Evolutionary conservation across 768 basidiomycete genomes (phyloP).

Genomic region (Strobilomyces confusus): DNA sequence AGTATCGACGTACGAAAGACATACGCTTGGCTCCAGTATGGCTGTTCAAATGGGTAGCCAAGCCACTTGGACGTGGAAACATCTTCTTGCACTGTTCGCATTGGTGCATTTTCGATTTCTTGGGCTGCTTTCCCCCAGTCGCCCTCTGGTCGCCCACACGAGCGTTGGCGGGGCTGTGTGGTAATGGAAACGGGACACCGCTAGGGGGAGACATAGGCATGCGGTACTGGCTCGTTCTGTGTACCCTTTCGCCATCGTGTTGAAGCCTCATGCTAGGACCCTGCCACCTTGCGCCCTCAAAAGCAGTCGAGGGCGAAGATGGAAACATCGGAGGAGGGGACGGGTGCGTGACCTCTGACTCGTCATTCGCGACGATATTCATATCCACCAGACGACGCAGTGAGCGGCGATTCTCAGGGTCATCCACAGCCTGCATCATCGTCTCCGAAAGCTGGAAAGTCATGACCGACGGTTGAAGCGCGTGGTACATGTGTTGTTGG

Average conservation of each 20-base stretch:
- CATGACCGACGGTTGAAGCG: conserved; percentile 26
- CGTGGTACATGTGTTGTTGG: conserved; percentile 2
- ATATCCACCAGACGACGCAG: conserved; percentile 15
- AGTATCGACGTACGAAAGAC: neutral
- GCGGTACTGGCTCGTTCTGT: conserved; percentile 12
- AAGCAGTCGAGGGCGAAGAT: conserved; percentile 3
- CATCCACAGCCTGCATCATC: conserved; percentile 23
- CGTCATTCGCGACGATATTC: conserved; percentile 16
- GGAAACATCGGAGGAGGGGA: conserved; percentile 2
- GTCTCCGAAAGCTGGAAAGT: conserved; percentile 29
- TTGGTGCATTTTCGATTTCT: conserved; percentile 49
- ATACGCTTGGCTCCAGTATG: conserved; percentile 49
- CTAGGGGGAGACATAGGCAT: conserved; percentile 4
- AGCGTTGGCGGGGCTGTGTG: conserved; percentile 4
- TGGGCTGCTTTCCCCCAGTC: conserved; percentile 12
- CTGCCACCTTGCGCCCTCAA: conserved; percentile 10
- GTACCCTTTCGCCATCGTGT: conserved; percentile 9
- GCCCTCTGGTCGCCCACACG: conserved; percentile 9
- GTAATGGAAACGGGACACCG: conserved; percentile 6
- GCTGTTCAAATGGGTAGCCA: conserved; percentile 51
- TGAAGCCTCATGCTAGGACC: conserved; percentile 25
- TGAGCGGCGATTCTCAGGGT: conserved; percentile 25
- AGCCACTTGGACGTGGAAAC: conserved; percentile 50
- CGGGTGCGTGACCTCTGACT: conserved; percentile 8
- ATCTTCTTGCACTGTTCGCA: conserved; percentile 41